These are phyloP conservation scores for Cladophialophora immunda DNA, from an alignment of 2,329 filamentous ascomycete species.

Conservation along the genomic window DNA sequence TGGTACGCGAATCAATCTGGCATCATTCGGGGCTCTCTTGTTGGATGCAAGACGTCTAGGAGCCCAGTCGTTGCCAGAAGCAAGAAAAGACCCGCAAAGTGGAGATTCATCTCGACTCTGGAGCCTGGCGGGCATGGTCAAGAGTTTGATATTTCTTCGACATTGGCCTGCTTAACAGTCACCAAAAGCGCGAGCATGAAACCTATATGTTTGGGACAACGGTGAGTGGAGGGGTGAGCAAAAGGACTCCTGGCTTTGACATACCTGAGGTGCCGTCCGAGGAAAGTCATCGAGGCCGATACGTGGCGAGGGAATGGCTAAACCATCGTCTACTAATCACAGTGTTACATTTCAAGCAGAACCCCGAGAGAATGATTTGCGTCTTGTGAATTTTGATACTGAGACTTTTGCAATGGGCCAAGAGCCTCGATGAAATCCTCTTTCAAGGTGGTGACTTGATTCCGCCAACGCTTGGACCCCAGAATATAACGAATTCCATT, in stretches of 20 bases:
- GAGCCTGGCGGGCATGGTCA: too few relatives aligned
- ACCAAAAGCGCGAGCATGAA: background rate
- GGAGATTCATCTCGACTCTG: too few relatives aligned
- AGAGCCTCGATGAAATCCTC: background rate
- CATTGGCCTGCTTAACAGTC: background rate
- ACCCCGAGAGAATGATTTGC: background rate
- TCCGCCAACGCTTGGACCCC: slow-evolving; percentile 22
- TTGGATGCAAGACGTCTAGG: background rate
- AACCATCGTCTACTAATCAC: background rate
- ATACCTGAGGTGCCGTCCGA: background rate
- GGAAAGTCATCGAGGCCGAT: background rate
- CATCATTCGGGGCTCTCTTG: background rate
- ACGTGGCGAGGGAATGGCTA: background rate
- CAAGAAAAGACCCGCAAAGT: too few relatives aligned
- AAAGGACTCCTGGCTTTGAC: background rate
- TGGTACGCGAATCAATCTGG: background rate
- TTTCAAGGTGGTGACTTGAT: background rate
- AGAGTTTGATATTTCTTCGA: background rate
- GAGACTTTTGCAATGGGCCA: background rate
- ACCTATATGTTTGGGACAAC: background rate
- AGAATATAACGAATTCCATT: slow-evolving; percentile 24
- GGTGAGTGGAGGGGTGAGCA: background rate
- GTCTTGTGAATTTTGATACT: background rate
- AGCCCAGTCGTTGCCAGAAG: background rate
- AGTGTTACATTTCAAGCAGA: background rate